phyloP scores from a whole-genome alignment of 768 basidiomycete species.

The Termitomyces sp. region DNA sequence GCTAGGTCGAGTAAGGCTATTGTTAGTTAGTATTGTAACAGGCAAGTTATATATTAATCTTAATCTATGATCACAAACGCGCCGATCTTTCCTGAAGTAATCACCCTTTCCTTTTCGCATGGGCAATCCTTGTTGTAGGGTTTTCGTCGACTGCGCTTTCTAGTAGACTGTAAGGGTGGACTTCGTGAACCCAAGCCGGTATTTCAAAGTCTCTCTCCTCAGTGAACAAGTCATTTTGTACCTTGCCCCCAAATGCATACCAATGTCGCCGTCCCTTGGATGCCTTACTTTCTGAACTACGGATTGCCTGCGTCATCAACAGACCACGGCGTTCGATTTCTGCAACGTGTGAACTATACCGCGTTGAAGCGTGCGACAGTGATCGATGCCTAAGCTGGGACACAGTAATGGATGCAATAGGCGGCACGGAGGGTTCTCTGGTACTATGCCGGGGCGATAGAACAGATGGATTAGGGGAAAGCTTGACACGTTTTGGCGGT shows the following conservation, averaged over 20 bases:
- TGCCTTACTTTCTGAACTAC: constrained; percentile 38
- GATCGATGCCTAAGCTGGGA: constrained; percentile 10
- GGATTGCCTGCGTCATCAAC: constrained; percentile 45
- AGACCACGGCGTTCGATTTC: constrained; percentile 16
- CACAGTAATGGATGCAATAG: constrained; percentile 20
- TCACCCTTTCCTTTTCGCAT: not conserved
- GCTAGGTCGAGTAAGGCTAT: constrained; percentile 3
- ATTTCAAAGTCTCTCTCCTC: constrained; percentile 50
- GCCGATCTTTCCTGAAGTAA: not conserved
- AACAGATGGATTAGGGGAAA: constrained; percentile 5
- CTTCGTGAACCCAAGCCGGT: constrained; percentile 44
- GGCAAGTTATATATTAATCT: not conserved
- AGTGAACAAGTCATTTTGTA: constrained; percentile 41
- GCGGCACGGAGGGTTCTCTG: constrained; percentile 22
- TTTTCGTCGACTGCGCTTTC: not conserved
- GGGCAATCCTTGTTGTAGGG: not conserved
- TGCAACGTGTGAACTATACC: constrained; percentile 15
- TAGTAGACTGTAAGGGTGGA: constrained; percentile 3
- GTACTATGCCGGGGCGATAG: constrained; percentile 4
- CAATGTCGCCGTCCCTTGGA: constrained; percentile 49
- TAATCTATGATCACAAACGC: not conserved
- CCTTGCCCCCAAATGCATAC: constrained; percentile 55
- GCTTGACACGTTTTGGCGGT: constrained; percentile 14
- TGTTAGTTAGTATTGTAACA: constrained; percentile 8
- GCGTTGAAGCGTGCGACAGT: constrained; percentile 13